Evolutionary conservation across 768 basidiomycete genomes (phyloP), one percentile per base, ranked within the genome.

Genomic region (Trametes coccinea): DNA sequence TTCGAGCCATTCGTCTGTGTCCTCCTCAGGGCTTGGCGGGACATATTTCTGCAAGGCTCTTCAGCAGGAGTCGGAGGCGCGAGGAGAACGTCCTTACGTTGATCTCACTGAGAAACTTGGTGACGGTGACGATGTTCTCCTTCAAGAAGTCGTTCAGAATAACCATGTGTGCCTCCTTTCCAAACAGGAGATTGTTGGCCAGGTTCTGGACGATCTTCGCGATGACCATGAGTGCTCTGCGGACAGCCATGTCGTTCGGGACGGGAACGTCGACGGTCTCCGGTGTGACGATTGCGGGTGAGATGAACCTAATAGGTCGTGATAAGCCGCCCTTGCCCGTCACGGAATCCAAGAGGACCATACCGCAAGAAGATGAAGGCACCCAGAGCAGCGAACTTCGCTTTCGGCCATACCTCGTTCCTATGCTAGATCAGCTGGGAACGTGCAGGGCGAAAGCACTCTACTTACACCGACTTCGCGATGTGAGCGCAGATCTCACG

Each of bases 131-230:
- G 53, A 92, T 89, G 54, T 92, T 89, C 9, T 77, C 80, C 59
- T 79, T 78, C 31, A 93, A 74, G 75, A 94, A 94, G 11, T 81
- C 78, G 71, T 95, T 95, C 59, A 95, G 72, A 37, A 83, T 79
- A 31, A 84, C 84, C 91, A 95, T 93, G 68, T 93, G 87, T 3
- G 86, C 83, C 68, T 96, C 94, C 72, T 95, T 95, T 10, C 90
- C 92, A 66, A 96, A 96, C 69, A 92, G 86, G 51, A 95, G 89
- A 67, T 97, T 96, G 75, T 97, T 98, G 17, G 94, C 94, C 33
- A 97, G 75, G 69, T 93, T 95, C 74, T 96, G 94, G 48, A 97
- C 87, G 59, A 95, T 87, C 76, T 95, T 97, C 46, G 93, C 91
- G 64, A 97, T 89, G 49, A 91, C 78, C 80, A 92, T 88, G 13